Base-by-base conservation (phyloP, 257 asterid species). In the Thymus mandschuricus region DNA sequence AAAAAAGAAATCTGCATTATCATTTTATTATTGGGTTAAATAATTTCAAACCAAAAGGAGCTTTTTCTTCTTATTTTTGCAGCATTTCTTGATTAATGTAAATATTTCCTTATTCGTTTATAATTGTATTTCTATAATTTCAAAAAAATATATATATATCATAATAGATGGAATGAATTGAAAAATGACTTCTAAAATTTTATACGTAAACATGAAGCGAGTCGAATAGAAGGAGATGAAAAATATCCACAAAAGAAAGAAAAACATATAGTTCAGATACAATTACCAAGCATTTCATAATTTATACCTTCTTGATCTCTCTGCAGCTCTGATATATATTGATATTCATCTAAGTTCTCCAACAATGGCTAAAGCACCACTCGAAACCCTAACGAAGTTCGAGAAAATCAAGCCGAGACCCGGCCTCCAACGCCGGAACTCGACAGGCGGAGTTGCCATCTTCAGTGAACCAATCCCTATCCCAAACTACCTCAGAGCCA, bases 401-500 rank as follows among this genome's bases (percentile, higher is more conserved):
- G 77, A 76, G 51, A 84, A 78, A 66, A 60, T 45, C 8, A 48
- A 65, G 50, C 66, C 58, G 10, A 59, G 65, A 65, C 12, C 49
- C 21, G 2, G 48, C 29, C 30, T 13, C 3, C 31, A 43, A 27
- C 72, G 86, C 43, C 76, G 86, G 57, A 56, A 76, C 56, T 83
- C 86, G 10, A 83, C 81, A 0, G 81, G 84, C 40, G 73, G 67
- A 65, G 60, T 46, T 8, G 45, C 21, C 50, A 44, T 67, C 71
- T 68, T 46, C 33, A 67, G 12, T 8, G 60, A 67, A 48, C 77
- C 44, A 61, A 75, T 10, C 60, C 78, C 81, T 9, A 34, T 67
- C 48, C 85, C 88, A 29, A 78, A 76, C 44, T 74, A 81, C 48
- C 86, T 81, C 59, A 66, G 76, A 83, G 90, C 95, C 21, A 21